A percentile compares a stretch with the other conserved stretches of the same genome.
Evolutionary conservation across 2,329 filamentous ascomycete genomes (phyloP).

Genomic region (Cordyceps cicadae): DNA sequence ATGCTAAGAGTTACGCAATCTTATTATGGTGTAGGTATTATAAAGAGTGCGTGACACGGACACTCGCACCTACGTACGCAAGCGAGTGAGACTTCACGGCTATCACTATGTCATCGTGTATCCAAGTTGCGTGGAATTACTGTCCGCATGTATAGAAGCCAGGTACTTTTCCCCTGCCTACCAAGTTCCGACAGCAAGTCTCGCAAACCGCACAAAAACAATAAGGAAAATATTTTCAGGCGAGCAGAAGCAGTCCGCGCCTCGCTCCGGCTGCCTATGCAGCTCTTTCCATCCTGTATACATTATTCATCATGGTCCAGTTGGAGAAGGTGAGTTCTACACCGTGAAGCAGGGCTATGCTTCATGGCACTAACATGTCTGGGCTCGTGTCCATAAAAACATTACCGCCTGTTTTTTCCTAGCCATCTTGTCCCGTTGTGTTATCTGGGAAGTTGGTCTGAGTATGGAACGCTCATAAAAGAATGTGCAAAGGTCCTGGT

Average conservation of each 20-base stretch:
- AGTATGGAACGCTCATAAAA: neutral
- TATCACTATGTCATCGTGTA: neutral
- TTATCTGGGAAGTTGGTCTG: neutral
- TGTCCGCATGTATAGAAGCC: neutral
- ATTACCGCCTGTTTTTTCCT: neutral
- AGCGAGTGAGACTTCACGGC: neutral
- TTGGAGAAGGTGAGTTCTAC: neutral
- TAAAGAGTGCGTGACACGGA: neutral
- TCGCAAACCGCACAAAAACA: neutral
- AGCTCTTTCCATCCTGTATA: slow-evolving; percentile 1
- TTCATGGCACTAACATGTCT: slow-evolving; percentile 3
- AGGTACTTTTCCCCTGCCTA: neutral
- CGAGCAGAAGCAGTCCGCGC: slow-evolving; percentile 5
- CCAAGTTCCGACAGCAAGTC: neutral
- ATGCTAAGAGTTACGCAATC: neutral
- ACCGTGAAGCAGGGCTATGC: neutral
- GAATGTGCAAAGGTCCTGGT: neutral
- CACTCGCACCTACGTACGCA: neutral
- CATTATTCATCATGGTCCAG: slow-evolving; percentile 6
- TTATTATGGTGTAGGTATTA: neutral
- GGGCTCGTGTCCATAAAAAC: slow-evolving; percentile 9
- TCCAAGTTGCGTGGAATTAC: slow-evolving; percentile 1
- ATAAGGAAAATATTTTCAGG: slow-evolving; percentile 1
- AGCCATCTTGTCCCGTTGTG: neutral
- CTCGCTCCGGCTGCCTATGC: slow-evolving; percentile 3